Evolutionary conservation across 2,329 filamentous ascomycete species (phyloP).

Genomic region (Onygena corvina): DNA sequence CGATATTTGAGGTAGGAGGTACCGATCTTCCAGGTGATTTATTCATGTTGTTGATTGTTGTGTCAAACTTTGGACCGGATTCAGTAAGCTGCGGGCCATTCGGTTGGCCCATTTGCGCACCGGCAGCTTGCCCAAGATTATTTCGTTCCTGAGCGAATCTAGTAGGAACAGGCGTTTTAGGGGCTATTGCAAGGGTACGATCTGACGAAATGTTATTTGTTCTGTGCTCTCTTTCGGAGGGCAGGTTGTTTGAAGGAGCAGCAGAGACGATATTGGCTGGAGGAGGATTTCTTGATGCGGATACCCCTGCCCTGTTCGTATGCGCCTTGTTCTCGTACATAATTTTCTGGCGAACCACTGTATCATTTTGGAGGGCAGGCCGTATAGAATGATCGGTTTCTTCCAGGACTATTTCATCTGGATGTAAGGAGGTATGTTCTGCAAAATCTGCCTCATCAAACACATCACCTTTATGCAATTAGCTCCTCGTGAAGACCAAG

Average conservation of each 20-base stretch:
- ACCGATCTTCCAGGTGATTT: constrained; percentile 7
- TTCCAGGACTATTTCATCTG: constrained; percentile 59
- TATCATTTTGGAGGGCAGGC: background rate
- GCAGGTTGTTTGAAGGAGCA: constrained; percentile 3
- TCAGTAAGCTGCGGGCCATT: constrained; percentile 16
- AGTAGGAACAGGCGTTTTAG: constrained; percentile 8
- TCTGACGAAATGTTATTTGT: constrained; percentile 10
- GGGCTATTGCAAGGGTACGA: constrained; percentile 6
- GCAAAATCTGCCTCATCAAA: constrained; percentile 69
- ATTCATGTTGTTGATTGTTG: constrained; percentile 9
- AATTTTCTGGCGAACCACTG: constrained; percentile 9
- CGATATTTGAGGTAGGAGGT: constrained; percentile 21
- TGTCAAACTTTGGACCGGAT: constrained; percentile 15
- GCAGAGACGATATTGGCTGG: constrained; percentile 14
- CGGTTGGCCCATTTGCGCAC: constrained; percentile 6
- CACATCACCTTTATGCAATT: constrained; percentile 38
- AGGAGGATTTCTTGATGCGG: constrained; percentile 27
- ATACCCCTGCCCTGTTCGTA: constrained; percentile 24
- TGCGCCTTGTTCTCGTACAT: background rate
- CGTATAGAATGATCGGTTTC: constrained; percentile 20
- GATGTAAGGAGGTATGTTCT: constrained; percentile 56
- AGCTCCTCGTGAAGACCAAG: background rate
- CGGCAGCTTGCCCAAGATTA: constrained; percentile 7
- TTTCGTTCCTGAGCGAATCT: constrained; percentile 12
- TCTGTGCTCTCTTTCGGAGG: constrained; percentile 8